Base-by-base conservation (phyloP, 139 green algal species). In the Mychonastes homosphaera region DNA sequence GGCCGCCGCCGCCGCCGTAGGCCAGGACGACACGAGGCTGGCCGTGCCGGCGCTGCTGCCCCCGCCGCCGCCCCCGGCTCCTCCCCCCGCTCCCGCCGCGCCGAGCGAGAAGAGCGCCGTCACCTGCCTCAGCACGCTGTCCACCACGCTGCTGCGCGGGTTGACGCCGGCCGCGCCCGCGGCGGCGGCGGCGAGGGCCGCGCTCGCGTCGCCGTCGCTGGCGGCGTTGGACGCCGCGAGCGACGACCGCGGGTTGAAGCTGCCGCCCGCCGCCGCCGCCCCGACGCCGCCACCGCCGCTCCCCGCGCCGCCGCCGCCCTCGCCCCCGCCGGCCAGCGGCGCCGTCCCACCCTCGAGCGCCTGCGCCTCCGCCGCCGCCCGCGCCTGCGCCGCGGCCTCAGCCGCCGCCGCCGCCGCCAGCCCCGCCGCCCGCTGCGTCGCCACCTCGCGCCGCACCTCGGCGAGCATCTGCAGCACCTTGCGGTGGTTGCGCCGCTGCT, bases 391-490 rank as follows among this genome's bases (percentile, higher is more conserved):
- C 30, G 23, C 5, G 56, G 44, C 15, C 43, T 47, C 43, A 24
- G 12, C 35, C 23, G 24, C 16, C 56, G 19, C 10, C 41, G 7
- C 41, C 41, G 7, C 41, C 41, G 19, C 7, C 41, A 48, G 19
- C 41, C 7, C 5, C 9, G 7, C 41, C 19, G 19, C 41, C 36
- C 36, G 44, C 44, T 56, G 21, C 19, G 49, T 52, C 18, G 6
- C 12, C 16, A 38, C 7, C 9, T 56, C 6, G 15, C 33, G 19
- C 21, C 54, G 45, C 23, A 65, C 4, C 8, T 58, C 58, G 24
- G 35, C 26, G 26, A 65, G 48, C 36, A 65, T 57, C 6, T 41
- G 24, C 29, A 18, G 29, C n/a, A 67, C 61, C 55, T 67, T 67
- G 30, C 26, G 36, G 9, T 23, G 19, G 18, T 61, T 34, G 9